phyloP scores from a whole-genome alignment of 2,329 filamentous ascomycete genomes.

The Penicillium sp. region DNA sequence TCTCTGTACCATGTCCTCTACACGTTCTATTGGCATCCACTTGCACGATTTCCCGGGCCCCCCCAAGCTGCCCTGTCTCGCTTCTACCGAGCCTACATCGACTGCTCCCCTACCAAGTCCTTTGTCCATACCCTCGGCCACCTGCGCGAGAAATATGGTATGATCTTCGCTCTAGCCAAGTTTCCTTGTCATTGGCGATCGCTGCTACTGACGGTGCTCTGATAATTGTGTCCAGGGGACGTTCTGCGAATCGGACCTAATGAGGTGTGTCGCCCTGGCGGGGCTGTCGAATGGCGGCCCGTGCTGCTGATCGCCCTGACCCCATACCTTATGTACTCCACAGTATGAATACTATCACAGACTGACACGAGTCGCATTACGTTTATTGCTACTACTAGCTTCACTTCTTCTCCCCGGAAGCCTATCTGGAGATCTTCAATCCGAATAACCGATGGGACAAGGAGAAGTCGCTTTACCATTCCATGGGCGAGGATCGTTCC shows the following conservation, averaged over 20 bases:
- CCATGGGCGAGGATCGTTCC: conserved; percentile 12
- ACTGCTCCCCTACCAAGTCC: conserved; percentile 1
- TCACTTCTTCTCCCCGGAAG: conserved; percentile 1
- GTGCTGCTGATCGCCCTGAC: neutral
- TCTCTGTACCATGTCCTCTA: conserved; percentile 2
- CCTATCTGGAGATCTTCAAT: conserved; percentile 14
- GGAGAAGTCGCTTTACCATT: conserved; percentile 11
- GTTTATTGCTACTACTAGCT: neutral
- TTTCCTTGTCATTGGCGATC: neutral
- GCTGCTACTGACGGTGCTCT: neutral
- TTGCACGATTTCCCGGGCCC: conserved; percentile 10
- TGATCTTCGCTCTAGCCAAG: neutral
- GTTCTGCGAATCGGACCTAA: conserved; percentile 11
- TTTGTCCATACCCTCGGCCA: conserved; percentile 12
- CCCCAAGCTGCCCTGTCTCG: conserved; percentile 7
- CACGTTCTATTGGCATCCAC: conserved; percentile 14
- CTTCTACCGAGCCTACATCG: conserved; percentile 6
- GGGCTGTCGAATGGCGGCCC: no score
- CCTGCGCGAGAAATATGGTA: conserved; percentile 14
- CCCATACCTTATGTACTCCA: neutral
- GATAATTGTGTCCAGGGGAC: neutral
- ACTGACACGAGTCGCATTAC: neutral
- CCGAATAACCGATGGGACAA: conserved; percentile 14
- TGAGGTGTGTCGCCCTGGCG: neutral
- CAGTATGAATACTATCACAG: no score